A percentile compares a stretch with the other conserved stretches of the same genome.
Evolutionary conservation across 805 yeast genomes (phyloP).

Genomic region (Yarrowia sp.): DNA sequence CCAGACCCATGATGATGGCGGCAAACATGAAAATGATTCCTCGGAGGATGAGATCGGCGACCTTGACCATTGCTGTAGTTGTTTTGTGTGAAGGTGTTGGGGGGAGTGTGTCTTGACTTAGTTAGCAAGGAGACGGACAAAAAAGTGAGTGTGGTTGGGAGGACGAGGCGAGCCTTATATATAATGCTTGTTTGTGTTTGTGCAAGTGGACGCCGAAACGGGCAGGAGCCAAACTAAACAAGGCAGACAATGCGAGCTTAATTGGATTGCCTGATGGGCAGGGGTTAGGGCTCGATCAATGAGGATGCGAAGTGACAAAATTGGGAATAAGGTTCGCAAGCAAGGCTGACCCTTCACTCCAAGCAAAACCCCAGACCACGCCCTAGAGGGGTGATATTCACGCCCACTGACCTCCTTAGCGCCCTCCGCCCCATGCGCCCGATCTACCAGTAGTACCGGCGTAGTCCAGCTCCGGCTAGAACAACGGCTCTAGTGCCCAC

Average conservation of each 20-base stretch:
- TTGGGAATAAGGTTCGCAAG: slow-evolving; percentile 17
- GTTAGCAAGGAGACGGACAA: slow-evolving; percentile 39
- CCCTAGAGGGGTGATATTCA: no score
- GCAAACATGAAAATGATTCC: slow-evolving; percentile 69
- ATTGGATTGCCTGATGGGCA: slow-evolving; percentile 25
- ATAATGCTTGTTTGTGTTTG: slow-evolving; percentile 22
- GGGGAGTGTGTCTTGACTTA: not conserved
- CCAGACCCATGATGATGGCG: slow-evolving; percentile 76
- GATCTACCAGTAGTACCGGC: no score
- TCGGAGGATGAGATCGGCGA: slow-evolving; percentile 73
- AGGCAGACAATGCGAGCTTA: slow-evolving; percentile 23
- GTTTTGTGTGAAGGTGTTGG: not conserved
- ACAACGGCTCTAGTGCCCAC: not conserved
- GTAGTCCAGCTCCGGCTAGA: not conserved
- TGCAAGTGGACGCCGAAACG: slow-evolving; percentile 19
- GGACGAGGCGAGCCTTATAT: slow-evolving; percentile 2
- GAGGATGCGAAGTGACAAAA: slow-evolving; percentile 8
- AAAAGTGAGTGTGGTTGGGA: slow-evolving; percentile 34
- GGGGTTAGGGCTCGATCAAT: slow-evolving; percentile 2
- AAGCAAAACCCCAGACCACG: no score
- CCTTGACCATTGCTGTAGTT: slow-evolving; percentile 20
- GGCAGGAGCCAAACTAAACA: slow-evolving; percentile 27
- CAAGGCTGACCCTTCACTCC: not conserved
- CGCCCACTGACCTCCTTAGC: not conserved
- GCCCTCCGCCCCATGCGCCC: no score